phyloP scores from a whole-genome alignment of 495 filamentous ascomycete species.

The Daldinia loculata region DNA sequence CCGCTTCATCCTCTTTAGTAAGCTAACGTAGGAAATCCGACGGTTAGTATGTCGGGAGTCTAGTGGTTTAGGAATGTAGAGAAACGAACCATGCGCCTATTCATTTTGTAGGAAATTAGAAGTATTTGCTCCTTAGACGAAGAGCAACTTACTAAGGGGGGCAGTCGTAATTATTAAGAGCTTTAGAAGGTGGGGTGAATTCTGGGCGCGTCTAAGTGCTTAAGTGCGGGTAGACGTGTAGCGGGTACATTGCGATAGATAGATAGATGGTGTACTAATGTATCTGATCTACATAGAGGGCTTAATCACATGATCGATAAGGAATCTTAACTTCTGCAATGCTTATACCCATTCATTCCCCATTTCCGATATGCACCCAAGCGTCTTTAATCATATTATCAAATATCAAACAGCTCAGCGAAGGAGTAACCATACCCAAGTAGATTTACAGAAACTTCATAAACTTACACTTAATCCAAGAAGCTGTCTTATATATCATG shows the following conservation, averaged over 20 bases:
- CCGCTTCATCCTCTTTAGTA: conserved; percentile 88
- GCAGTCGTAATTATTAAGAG: conserved; percentile 11
- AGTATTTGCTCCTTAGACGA: conserved; percentile 2
- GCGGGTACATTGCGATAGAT: background rate
- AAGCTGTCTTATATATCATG: background rate
- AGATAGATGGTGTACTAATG: background rate
- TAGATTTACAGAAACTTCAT: background rate
- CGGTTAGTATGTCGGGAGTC: conserved; percentile 24
- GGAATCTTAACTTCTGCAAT: background rate
- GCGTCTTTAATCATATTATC: background rate
- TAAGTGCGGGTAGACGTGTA: background rate
- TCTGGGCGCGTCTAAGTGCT: background rate
- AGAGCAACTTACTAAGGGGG: conserved; percentile 5
- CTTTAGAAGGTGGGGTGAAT: conserved; percentile 24
- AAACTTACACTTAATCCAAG: background rate
- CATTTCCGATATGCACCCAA: background rate
- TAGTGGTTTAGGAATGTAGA: background rate
- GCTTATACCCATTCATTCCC: background rate
- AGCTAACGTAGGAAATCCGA: conserved; percentile 66
- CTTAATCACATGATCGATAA: conserved; percentile 34
- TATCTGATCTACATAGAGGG: conserved; percentile 6
- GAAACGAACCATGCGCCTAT: conserved; percentile 53
- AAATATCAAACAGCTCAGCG: background rate
- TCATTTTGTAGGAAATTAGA: conserved; percentile 38
- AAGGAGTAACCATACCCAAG: background rate